Evolutionary conservation across 2,329 filamentous ascomycete genomes (phyloP), one percentile per base, ranked within the genome.

Genomic region (Botrytis squamosa): DNA sequence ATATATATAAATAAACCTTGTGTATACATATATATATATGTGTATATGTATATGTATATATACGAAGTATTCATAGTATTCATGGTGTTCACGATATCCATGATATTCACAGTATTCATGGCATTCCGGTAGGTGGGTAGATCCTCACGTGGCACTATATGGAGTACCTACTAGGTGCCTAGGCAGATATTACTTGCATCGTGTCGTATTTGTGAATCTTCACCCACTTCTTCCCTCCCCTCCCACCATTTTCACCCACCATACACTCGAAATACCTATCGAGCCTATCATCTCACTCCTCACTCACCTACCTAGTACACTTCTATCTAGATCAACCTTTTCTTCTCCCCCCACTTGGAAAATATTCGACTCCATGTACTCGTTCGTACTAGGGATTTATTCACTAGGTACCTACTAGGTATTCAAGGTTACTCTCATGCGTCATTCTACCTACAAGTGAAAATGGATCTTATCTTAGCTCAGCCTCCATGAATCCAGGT

Each of bases 401-500:
- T n/a, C 22, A 25, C 59, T n/a, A 36, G 1, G 20, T 16, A 33
- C 33, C 33, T 33, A 4, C 33, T 33, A 12, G 0, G 5, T 20
- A 38, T 63, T 42, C 60, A 64, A 64, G 62, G 40, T 64, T 44
- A 33, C 46, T 22, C 29, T 46, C 40, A 9, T 65, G 40, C 62
- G 62, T 65, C 62, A 65, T 65, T 46, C n/a, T 46, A 65, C 16
- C 62, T 65, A 29, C 62, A 44, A 33, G n/a, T 65, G 38, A 38
- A 64, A 64, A 40, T 64, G 52, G 52, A 57, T 29, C n/a, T 57
- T 57, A 29, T 29, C 52, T 57, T 62, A 60, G 57, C 33, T 36
- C 40, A 25, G 62, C 40, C 62, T 42, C 42, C 62, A 44, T 44
- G n/a, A 46, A 46, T 46, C 40, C 62, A 65, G 40, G 62, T 40